A percentile compares a stretch with the other conserved stretches of the same genome.
These are phyloP conservation scores for Aspergillus clavatus DNA, from an alignment of 2,329 filamentous ascomycete species.

Conservation along the genomic window DNA sequence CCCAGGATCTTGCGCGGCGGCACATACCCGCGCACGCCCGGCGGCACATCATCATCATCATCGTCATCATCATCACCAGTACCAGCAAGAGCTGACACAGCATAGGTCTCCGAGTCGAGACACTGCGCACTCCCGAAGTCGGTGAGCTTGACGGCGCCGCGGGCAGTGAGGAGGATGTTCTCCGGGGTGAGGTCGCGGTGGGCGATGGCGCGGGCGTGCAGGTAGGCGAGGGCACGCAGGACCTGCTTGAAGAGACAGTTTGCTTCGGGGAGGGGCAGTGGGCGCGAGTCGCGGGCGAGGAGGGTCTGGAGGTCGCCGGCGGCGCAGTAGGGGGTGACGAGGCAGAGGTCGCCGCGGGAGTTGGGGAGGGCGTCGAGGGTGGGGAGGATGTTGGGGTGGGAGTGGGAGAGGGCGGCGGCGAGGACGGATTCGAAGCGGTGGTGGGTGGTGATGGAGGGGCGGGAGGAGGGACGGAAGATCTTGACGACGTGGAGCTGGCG, in stretches of 20 bases:
- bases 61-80: too few relatives aligned
- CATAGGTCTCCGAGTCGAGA: constrained; percentile 3
- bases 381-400: constrained; percentile 28
- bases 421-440: constrained; percentile 14
- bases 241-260: constrained; percentile 81
- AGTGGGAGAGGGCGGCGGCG: constrained; percentile 18
- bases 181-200: constrained; percentile 93
- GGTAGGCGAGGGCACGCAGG: constrained; percentile 45
- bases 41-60: constrained; percentile 9
- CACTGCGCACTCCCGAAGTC: constrained; percentile 66
- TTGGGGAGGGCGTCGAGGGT: constrained; percentile 26
- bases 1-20: constrained; percentile 42
- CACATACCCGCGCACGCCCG: not conserved
- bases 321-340: constrained; percentile 53
- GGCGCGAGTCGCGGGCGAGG: constrained; percentile 63
- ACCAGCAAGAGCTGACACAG: too few relatives aligned
- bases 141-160: constrained; percentile 81
- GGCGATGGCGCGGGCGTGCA: constrained; percentile 79
- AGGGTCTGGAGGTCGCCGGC: constrained; percentile 82
- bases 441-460: constrained; percentile 3
- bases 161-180: constrained; percentile 78
- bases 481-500: constrained; percentile 24
- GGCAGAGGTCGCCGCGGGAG: constrained; percentile 23
- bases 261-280: constrained; percentile 76
- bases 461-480: constrained; percentile 22